Evolutionary conservation across 352 stramenopile genomes (phyloP).

Genomic region (Phytophthora chlamydospora): DNA sequence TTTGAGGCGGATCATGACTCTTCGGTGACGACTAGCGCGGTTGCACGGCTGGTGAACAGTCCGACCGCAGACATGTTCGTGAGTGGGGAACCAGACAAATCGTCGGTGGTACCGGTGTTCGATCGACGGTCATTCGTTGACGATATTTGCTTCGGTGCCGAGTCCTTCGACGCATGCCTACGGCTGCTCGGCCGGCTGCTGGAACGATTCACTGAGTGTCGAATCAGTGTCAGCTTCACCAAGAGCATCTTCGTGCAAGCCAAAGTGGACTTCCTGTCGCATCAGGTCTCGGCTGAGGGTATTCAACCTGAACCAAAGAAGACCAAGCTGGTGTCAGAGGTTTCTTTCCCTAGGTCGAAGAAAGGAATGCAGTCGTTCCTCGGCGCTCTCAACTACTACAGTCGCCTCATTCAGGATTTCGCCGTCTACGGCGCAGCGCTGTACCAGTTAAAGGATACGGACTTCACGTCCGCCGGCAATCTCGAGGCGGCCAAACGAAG

Average conservation of each 20-base stretch:
- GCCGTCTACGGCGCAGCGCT: background rate
- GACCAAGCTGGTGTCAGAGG: background rate
- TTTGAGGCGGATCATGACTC: background rate
- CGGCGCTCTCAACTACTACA: constrained; percentile 2
- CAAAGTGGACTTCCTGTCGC: background rate
- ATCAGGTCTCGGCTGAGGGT: background rate
- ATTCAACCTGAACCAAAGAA: background rate
- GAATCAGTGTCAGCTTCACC: no score
- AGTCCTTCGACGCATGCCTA: background rate
- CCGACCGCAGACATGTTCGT: background rate
- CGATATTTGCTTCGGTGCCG: constrained; percentile 6
- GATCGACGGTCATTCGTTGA: constrained; percentile 2
- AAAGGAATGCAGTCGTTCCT: constrained; percentile 5
- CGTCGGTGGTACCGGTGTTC: background rate
- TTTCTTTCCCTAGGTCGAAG: background rate
- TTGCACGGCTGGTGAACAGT: background rate
- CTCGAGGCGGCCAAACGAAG: background rate
- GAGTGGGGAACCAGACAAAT: background rate
- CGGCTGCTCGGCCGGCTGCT: background rate
- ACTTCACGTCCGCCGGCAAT: background rate
- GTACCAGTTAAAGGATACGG: background rate
- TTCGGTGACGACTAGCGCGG: background rate
- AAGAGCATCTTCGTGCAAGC: background rate
- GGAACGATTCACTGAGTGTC: background rate
- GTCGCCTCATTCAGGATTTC: background rate